A percentile compares a stretch with the other conserved stretches of the same genome.
Conservation (phyloP, 208 protist genomes). For the Tetramitus jugosus region DNA sequence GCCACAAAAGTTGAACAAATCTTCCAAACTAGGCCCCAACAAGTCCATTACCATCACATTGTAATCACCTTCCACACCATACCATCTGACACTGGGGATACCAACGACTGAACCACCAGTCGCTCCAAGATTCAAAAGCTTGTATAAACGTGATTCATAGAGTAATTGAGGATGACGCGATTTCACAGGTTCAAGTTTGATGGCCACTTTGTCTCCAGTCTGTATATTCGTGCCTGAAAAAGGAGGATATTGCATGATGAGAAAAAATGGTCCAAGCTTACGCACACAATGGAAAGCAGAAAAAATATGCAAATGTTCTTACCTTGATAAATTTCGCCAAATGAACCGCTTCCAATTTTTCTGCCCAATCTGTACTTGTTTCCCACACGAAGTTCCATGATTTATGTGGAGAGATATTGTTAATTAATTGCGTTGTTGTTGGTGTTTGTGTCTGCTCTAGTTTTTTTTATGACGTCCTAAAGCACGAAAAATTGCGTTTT, state of each 20-base stretch:
- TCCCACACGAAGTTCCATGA: neutral
- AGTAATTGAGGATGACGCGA: slow-evolving; percentile 50
- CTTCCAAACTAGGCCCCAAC: slow-evolving; percentile 70
- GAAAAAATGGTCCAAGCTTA: slow-evolving; percentile 16
- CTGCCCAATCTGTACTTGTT: slow-evolving; percentile 62
- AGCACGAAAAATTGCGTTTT: too few relatives aligned
- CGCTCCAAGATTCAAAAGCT: slow-evolving; percentile 49
- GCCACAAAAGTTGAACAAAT: slow-evolving; percentile 77
- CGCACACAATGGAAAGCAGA: slow-evolving; percentile 8
- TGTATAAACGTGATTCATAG: slow-evolving; percentile 63
- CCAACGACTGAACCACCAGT: slow-evolving; percentile 2
- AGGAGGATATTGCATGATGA: neutral
- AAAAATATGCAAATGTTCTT: slow-evolving; percentile 40
- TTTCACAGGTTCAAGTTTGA: slow-evolving; percentile 60
- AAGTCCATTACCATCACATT: slow-evolving; percentile 73
- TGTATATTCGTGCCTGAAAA: slow-evolving; percentile 47
- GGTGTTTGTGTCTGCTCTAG: too few relatives aligned
- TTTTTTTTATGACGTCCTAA: too few relatives aligned
- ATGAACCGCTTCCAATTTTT: slow-evolving; percentile 95
- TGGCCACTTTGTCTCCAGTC: slow-evolving; percentile 70
- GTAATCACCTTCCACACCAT: slow-evolving; percentile 23
- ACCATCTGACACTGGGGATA: slow-evolving; percentile 21
- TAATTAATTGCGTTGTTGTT: too few relatives aligned
- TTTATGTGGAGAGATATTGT: too few relatives aligned
- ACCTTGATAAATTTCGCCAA: slow-evolving; percentile 92